Percentiles rank a stretch among this genome's conserved stretches.
Evolutionary conservation across 1,139 yeast species (phyloP).

Genomic region (Diutina scorzettiae): DNA sequence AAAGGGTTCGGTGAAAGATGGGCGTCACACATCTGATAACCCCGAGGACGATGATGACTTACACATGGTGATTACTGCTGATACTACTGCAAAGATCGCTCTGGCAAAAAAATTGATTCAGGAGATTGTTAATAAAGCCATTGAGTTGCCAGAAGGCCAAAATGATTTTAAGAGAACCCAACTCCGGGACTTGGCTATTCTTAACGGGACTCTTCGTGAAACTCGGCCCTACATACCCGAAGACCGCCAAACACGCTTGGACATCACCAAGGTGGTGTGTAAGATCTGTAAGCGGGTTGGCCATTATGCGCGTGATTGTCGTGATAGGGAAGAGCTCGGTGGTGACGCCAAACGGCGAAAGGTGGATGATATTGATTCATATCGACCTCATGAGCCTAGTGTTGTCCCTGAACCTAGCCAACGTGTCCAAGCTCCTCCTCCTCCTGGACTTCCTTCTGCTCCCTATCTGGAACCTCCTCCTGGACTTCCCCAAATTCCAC

Average conservation of each 20-base stretch:
- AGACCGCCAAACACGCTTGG: slow-evolving; percentile 28
- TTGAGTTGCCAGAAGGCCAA: slow-evolving; percentile 84
- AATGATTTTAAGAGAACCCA: slow-evolving; percentile 88
- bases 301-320: slow-evolving; percentile 84
- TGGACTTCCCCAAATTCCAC: no score
- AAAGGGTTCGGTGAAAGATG: slow-evolving; percentile 91
- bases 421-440: slow-evolving; percentile 4
- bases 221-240: slow-evolving; percentile 51
- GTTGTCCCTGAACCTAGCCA: no score
- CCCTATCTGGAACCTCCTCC: slow-evolving; percentile 8
- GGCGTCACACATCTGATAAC: slow-evolving; percentile 42
- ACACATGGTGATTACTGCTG: slow-evolving; percentile 83
- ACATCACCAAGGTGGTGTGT: slow-evolving; percentile 55
- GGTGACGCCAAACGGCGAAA: background rate
- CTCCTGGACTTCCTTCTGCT: slow-evolving; percentile 15
- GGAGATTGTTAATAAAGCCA: slow-evolving; percentile 69
- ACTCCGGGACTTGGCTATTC: slow-evolving; percentile 78
- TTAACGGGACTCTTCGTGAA: slow-evolving; percentile 89
- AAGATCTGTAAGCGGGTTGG: slow-evolving; percentile 72
- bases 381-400: no score
- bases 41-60: slow-evolving; percentile 45
- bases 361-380: background rate
- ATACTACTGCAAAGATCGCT: slow-evolving; percentile 63
- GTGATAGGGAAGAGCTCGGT: slow-evolving; percentile 12
- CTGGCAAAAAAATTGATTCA: slow-evolving; percentile 68